Base-by-base conservation (phyloP, 495 filamentous ascomycete genomes). In the Penicillium longicatenatum region DNA sequence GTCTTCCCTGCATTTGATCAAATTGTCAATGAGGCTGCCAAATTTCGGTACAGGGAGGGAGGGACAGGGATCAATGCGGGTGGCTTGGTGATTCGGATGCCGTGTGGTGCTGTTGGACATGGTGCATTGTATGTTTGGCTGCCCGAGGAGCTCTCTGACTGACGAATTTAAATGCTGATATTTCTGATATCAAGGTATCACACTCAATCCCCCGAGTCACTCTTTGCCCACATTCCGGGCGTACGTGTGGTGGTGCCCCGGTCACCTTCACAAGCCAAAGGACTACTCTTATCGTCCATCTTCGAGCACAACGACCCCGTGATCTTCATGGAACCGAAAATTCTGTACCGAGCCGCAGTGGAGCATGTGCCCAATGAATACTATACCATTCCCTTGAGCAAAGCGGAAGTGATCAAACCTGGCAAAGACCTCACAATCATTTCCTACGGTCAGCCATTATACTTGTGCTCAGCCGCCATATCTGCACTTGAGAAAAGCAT, bases 1-100 rank as follows among this genome's bases (percentile, higher is more conserved):
- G 87, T 98, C 42, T 98, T 88, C 72, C 94, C 94, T 3, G 92
- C 94, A 1, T 98, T 98, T 61, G 94, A 98, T 68, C 94, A 98
- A 81, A 80, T 98, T 39, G 93, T 98, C 59, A 98, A 98, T 67
- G 94, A 98, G 73, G 93, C 92, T 3, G 91, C 92, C 49, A 98
- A 98, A 76, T 89, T 90, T 60, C 78, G 94, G 52, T 98, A 93
- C 73, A 81, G 93, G 50, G 90, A 93, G 68, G 93, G 92, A 0
- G 73, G 68, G 3, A 89, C 87, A 11, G 87, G 82, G 1, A 81
- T 82, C 9, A 82, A 87, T 68, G 81, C 76, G 11, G 91, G 91
- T 7, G 90, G 93, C 4, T 72, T 98, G 70, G 92, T 95, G 12
- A 84, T 98, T 12, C 80, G 94, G 19, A 98, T 98, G 95, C 94